A percentile compares a stretch with the other conserved stretches of the same genome.
phyloP scores from a whole-genome alignment of 2,329 filamentous ascomycete genomes.

The Phyllosticta citriasiana region DNA sequence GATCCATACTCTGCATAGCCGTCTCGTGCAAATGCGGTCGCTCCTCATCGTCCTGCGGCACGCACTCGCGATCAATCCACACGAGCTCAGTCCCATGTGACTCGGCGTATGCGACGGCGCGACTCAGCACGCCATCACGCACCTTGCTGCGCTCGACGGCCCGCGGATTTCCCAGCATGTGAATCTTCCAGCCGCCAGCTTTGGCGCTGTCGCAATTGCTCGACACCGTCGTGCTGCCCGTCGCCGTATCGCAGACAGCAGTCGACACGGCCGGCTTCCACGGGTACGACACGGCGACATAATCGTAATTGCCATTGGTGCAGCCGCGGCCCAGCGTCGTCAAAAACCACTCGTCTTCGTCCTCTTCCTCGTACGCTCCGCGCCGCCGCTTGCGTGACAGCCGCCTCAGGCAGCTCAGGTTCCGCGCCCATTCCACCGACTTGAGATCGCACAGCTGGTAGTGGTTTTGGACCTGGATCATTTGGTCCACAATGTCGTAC shows the following conservation, averaged over 20 bases:
- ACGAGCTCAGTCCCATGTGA: neutral
- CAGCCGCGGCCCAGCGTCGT: conserved; percentile 12
- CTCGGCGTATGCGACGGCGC: neutral
- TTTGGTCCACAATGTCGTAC: conserved; percentile 38
- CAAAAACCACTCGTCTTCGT: no score
- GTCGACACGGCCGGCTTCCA: neutral
- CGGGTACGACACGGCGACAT: conserved; percentile 6
- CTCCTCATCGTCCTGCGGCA: conserved; percentile 5
- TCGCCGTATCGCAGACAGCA: neutral
- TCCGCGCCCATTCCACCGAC: conserved; percentile 1
- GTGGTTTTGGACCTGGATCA: conserved; percentile 35
- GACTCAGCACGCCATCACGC: conserved; percentile 10
- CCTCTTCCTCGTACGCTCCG: neutral
- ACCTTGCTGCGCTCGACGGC: neutral
- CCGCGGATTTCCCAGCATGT: neutral
- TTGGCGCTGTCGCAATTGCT: neutral
- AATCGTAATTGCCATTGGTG: conserved; percentile 14
- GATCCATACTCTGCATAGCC: conserved; percentile 12
- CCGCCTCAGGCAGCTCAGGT: neutral
- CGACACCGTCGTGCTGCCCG: neutral
- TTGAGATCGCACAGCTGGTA: conserved; percentile 7
- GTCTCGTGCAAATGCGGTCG: neutral
- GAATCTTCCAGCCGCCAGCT: conserved; percentile 1
- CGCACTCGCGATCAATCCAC: conserved; percentile 12
- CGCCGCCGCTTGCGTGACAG: conserved; percentile 1